phyloP scores from a whole-genome alignment of 2,329 filamentous ascomycete species.

The Fusarium abutilonis region DNA sequence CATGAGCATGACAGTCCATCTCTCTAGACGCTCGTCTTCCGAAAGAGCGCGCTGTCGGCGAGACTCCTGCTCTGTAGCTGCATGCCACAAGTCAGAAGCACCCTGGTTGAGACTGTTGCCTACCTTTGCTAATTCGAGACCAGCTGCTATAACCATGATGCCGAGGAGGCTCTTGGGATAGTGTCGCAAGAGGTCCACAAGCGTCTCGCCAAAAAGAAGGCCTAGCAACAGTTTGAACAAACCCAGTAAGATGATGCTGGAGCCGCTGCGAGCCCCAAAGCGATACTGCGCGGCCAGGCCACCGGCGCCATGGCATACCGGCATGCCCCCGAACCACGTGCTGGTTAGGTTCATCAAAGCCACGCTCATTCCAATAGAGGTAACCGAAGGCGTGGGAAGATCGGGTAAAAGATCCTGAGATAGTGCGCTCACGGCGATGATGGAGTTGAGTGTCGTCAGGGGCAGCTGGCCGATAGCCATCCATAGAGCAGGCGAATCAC shows the following conservation, averaged over 20 bases:
- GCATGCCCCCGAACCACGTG: constrained; percentile 96
- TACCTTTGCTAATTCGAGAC: constrained; percentile 86
- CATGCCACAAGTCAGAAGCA: constrained; percentile 68
- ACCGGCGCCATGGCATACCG: constrained; percentile 91
- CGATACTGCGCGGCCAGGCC: constrained; percentile 90
- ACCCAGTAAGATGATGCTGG: constrained; percentile 83
- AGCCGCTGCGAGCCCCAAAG: constrained; percentile 89
- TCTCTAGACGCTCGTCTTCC: constrained; percentile 74
- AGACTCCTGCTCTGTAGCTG: constrained; percentile 52
- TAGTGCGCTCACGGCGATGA: constrained; percentile 86
- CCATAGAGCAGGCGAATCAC: constrained; percentile 52
- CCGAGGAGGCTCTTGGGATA: constrained; percentile 84
- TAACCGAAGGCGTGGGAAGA: constrained; percentile 74
- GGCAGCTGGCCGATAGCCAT: constrained; percentile 88
- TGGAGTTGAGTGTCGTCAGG: constrained; percentile 89
- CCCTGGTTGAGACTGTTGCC: constrained; percentile 85
- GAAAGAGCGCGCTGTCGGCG: constrained; percentile 64
- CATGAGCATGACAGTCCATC: constrained; percentile 91
- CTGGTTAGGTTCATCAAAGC: constrained; percentile 83
- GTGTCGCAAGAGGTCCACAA: constrained; percentile 73
- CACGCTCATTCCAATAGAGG: constrained; percentile 82
- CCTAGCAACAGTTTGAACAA: constrained; percentile 79
- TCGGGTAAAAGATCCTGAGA: constrained; percentile 79
- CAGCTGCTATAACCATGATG: constrained; percentile 89
- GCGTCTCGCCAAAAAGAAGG: constrained; percentile 75